These are phyloP conservation scores for Herpotrichia juniperi DNA, from an alignment of 2,329 filamentous ascomycete species.

Conservation along the genomic window DNA sequence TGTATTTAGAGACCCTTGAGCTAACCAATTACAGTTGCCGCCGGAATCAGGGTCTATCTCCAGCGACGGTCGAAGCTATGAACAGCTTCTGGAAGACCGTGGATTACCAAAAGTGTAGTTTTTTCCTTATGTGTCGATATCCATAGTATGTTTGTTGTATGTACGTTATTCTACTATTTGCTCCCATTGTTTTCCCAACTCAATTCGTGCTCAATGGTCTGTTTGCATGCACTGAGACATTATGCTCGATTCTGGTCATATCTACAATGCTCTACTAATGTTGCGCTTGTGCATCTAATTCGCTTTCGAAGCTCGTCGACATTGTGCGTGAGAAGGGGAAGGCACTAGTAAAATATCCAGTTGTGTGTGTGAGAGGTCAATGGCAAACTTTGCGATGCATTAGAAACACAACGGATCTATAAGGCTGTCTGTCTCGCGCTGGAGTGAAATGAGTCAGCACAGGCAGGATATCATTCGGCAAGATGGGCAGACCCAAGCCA, in stretches of 20 bases:
- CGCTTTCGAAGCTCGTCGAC: neutral
- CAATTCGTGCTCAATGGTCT: too few relatives aligned
- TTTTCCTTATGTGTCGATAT: too few relatives aligned
- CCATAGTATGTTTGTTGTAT: too few relatives aligned
- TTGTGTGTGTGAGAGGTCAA: neutral
- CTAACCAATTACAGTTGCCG: conserved; percentile 33
- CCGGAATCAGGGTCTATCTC: conserved; percentile 34
- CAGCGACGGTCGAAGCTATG: conserved; percentile 36
- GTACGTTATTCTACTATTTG: too few relatives aligned
- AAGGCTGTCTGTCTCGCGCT: neutral
- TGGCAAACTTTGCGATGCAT: neutral
- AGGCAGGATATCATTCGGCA: too few relatives aligned
- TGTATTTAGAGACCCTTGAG: neutral
- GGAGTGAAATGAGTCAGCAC: neutral
- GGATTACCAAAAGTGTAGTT: too few relatives aligned
- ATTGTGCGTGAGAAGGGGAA: neutral
- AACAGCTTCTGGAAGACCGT: too few relatives aligned
- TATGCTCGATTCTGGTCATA: too few relatives aligned
- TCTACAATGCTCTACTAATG: neutral
- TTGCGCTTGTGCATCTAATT: neutral
- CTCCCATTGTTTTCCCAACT: neutral
- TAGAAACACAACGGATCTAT: neutral
- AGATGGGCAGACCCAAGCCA: neutral
- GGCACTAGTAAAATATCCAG: neutral
- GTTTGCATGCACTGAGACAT: too few relatives aligned